A percentile compares a stretch with the other conserved stretches of the same genome.
These are phyloP conservation scores for Candida sojae DNA, from an alignment of 1,139 yeast genomes.

Conservation along the genomic window DNA sequence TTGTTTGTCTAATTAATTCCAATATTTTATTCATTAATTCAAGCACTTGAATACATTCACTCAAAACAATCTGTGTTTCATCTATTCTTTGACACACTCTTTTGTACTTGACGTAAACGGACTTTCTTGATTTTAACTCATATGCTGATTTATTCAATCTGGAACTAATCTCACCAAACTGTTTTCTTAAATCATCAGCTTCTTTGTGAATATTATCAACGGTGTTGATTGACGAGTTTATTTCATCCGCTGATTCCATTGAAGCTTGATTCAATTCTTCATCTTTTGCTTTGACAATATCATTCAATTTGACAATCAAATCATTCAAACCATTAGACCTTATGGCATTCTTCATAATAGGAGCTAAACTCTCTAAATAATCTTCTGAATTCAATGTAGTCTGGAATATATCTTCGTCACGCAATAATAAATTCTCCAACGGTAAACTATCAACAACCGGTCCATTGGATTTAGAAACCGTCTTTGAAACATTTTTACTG, in stretches of 20 bases:
- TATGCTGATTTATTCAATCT: constrained; percentile 64
- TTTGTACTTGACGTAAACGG: constrained; percentile 53
- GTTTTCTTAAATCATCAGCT: constrained; percentile 55
- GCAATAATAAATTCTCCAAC: constrained; percentile 40
- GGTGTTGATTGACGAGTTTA: constrained; percentile 52
- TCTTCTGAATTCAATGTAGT: constrained; percentile 63
- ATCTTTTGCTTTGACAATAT: constrained; percentile 60
- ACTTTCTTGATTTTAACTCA: constrained; percentile 61
- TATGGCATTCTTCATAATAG: constrained; percentile 72
- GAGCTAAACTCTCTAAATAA: constrained; percentile 77
- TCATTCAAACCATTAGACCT: constrained; percentile 55
- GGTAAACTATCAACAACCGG: constrained; percentile 29
- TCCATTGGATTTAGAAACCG: constrained; percentile 1
- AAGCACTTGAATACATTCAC: constrained; percentile 75
- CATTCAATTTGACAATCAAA: constrained; percentile 56
- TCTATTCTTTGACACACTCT: constrained; percentile 61
- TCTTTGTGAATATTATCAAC: constrained; percentile 58
- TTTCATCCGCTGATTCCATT: constrained; percentile 61
- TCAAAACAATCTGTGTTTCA: constrained; percentile 63
- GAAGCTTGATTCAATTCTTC: constrained; percentile 64
- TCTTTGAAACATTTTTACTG: background rate
- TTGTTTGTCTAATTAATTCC: constrained; percentile 71
- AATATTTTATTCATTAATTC: constrained; percentile 87
- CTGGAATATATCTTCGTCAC: constrained; percentile 50
- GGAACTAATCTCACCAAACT: constrained; percentile 51